Conservation (phyloP, 2,329 filamentous ascomycete genomes). For the Fusarium piperis region DNA sequence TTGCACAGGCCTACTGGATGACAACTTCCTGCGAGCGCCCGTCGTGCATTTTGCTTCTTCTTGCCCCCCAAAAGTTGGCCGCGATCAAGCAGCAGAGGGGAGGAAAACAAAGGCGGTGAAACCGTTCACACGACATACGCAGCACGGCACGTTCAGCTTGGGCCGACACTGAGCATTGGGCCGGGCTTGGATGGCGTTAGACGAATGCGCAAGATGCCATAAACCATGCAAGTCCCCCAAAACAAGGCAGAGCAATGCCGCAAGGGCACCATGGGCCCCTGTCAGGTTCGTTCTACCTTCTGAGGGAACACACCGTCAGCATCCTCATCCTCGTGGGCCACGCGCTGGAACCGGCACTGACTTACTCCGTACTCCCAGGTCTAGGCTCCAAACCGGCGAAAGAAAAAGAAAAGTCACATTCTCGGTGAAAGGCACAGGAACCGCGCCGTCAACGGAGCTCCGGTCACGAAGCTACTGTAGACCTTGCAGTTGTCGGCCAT, state of each 20-base stretch:
- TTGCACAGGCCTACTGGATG: not conserved
- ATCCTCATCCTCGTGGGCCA: not conserved
- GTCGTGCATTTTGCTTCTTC: conserved; percentile 13
- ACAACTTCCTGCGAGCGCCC: conserved; percentile 2
- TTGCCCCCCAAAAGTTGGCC: conserved; percentile 1
- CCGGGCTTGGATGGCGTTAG: not conserved
- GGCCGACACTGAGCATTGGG: not conserved
- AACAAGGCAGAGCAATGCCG: not conserved
- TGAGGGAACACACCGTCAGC: not conserved
- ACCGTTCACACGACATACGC: not conserved
- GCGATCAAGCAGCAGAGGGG: conserved; percentile 25
- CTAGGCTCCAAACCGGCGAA: conserved; percentile 14
- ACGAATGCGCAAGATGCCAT: conserved; percentile 9
- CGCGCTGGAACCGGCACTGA: not conserved
- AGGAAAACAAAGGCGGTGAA: conserved; percentile 24
- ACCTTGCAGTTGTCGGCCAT: conserved; percentile 28
- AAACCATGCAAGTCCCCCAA: not conserved
- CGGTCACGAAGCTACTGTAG: conserved; percentile 8
- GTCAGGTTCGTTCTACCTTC: not conserved
- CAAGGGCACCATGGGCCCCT: not conserved
- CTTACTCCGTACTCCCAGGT: not conserved
- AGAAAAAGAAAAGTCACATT: conserved; percentile 26
- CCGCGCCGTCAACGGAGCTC: not conserved
- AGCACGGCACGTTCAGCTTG: not conserved
- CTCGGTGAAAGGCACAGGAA: conserved; percentile 14